These are phyloP conservation scores for Mortierella sp. DNA, from an alignment of 371 early-diverging fungal genomes.

Conservation along the genomic window DNA sequence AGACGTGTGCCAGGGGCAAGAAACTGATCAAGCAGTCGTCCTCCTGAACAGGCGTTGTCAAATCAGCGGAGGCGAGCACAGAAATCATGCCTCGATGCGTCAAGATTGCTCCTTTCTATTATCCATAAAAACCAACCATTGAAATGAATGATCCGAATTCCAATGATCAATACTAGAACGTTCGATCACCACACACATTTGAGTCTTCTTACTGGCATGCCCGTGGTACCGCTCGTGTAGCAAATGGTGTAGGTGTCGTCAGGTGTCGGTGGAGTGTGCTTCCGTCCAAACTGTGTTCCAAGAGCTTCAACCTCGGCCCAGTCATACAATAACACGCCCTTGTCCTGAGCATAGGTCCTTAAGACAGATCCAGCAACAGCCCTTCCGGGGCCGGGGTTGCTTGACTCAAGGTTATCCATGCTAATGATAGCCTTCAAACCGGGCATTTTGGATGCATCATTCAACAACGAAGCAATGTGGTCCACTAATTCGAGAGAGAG, in stretches of 20 bases:
- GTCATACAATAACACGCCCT: conserved; percentile 61
- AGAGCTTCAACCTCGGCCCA: conserved; percentile 71
- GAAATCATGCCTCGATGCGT: conserved; percentile 70
- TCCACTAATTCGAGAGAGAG: too few species aligned
- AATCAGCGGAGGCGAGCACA: conserved; percentile 31
- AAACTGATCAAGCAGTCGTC: conserved; percentile 66
- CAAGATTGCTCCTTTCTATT: conserved; percentile 72
- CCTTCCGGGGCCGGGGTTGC: conserved; percentile 47
- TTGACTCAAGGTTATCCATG: conserved; percentile 72
- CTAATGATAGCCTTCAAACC: conserved; percentile 79
- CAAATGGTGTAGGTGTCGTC: conserved; percentile 90
- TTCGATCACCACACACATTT: too few species aligned
- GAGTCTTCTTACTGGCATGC: conserved; percentile 66
- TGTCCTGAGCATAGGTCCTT: conserved; percentile 61
- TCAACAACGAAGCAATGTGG: conserved; percentile 70
- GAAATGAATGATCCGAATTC: too few species aligned
- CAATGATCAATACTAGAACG: too few species aligned
- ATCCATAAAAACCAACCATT: too few species aligned
- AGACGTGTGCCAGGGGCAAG: conserved; percentile 92
- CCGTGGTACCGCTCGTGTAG: conserved; percentile 95
- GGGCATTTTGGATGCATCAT: conserved; percentile 63
- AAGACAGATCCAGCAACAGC: conserved; percentile 53
- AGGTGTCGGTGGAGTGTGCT: conserved; percentile 56
- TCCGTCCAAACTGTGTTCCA: conserved; percentile 37
- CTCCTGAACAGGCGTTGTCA: conserved; percentile 34